Conservation (phyloP, 2,329 filamentous ascomycete species). For the Penicillium hesseltinei region DNA sequence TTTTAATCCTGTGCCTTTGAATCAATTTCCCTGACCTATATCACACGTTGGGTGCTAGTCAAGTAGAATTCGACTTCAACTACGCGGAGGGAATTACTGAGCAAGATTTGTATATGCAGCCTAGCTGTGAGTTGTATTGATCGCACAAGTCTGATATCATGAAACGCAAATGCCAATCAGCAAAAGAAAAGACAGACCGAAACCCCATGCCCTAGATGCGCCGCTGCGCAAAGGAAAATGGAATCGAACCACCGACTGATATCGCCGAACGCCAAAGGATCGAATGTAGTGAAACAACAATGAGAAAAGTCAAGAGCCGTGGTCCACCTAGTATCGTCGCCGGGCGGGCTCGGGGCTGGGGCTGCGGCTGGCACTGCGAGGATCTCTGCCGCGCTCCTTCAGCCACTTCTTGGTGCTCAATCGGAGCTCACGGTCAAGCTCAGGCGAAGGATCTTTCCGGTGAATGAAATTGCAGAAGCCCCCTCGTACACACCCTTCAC, state of each 20-base stretch:
- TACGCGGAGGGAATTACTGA: neutral
- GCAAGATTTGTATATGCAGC: neutral
- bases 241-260: conserved; percentile 20
- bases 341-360: conserved; percentile 82
- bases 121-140: conserved; percentile 7
- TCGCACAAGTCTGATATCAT: conserved; percentile 32
- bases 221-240: conserved; percentile 17
- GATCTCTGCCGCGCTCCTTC: conserved; percentile 77
- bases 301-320: conserved; percentile 2
- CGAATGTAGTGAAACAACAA: conserved; percentile 13
- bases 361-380: conserved; percentile 75
- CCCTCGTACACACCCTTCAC: conserved; percentile 91
- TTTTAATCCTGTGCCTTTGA: neutral
- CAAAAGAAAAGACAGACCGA: conserved; percentile 18
- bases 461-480: conserved; percentile 99
- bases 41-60: neutral
- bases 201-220: conserved; percentile 15
- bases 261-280: conserved; percentile 25
- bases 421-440: conserved; percentile 83
- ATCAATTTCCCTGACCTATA: neutral
- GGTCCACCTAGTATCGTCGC: conserved; percentile 60
- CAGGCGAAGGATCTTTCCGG: conserved; percentile 85
- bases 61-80: neutral
- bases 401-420: conserved; percentile 96
- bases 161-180: conserved; percentile 24